These are phyloP conservation scores for Blastobotrys muscicola DNA, from an alignment of 805 yeast species.

Conservation along the genomic window DNA sequence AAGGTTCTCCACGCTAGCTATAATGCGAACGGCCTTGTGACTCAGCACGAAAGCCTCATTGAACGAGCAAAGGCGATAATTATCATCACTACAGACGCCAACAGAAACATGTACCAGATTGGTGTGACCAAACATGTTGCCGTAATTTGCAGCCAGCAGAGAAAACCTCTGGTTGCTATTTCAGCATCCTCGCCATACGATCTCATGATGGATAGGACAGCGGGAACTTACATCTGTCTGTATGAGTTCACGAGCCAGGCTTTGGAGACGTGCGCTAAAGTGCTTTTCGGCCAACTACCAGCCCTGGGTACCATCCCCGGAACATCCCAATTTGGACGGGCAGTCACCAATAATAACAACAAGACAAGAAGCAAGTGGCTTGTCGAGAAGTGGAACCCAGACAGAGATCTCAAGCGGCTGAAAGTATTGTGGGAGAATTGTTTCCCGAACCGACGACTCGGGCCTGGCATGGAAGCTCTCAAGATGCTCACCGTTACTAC, in stretches of 20 bases:
- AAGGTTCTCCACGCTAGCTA: slow-evolving; percentile 49
- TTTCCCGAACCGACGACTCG: slow-evolving; percentile 21
- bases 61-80: slow-evolving; percentile 41
- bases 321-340: slow-evolving; percentile 26
- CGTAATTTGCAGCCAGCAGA: slow-evolving; percentile 40
- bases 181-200: slow-evolving; percentile 59
- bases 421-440: slow-evolving; percentile 37
- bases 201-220: slow-evolving; percentile 43
- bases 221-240: slow-evolving; percentile 49
- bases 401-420: slow-evolving; percentile 43
- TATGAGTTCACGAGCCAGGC: slow-evolving; percentile 51
- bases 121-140: slow-evolving; percentile 51
- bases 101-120: slow-evolving; percentile 51
- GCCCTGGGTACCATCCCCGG: slow-evolving; percentile 52
- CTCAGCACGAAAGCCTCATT: slow-evolving; percentile 44
- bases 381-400: slow-evolving; percentile 44
- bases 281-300: slow-evolving; percentile 44
- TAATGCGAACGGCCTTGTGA: slow-evolving; percentile 43
- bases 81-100: slow-evolving; percentile 42
- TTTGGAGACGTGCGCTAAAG: slow-evolving; percentile 39
- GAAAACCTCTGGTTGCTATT: slow-evolving; percentile 46
- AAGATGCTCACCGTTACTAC: slow-evolving; percentile 9
- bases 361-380: slow-evolving; percentile 34
- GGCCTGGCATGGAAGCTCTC: slow-evolving; percentile 16
- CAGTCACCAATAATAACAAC: slow-evolving; percentile 6